A percentile compares a stretch with the other conserved stretches of the same genome.
These are phyloP conservation scores for Eremothecium cymbalariae DNA, from an alignment of 1,139 yeast genomes.

Conservation along the genomic window DNA sequence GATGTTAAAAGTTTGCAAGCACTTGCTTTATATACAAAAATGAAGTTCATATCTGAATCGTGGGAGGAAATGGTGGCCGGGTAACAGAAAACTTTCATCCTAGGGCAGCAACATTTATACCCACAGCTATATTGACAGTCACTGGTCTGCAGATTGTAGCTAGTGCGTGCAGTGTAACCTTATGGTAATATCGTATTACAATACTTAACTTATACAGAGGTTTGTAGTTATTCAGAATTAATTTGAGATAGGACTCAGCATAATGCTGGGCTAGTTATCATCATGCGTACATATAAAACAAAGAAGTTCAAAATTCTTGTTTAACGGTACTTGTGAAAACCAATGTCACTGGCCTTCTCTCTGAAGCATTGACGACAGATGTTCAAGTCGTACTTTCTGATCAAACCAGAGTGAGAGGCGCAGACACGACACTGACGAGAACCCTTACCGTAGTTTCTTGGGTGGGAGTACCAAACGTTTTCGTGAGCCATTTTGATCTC, in stretches of 20 bases:
- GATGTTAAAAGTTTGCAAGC: too few species aligned
- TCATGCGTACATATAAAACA: constrained; percentile 2
- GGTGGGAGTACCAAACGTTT: constrained; percentile 99
- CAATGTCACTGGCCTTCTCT: constrained; percentile 98
- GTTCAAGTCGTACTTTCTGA: constrained; percentile 99
- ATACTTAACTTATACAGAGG: constrained; percentile 9
- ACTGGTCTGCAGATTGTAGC: too few species aligned
- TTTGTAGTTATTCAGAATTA: not conserved
- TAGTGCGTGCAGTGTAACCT: constrained; percentile 6
- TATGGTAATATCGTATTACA: constrained; percentile 8
- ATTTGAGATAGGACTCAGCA: not conserved
- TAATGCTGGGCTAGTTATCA: not conserved
- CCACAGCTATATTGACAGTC: too few species aligned
- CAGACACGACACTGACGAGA: constrained; percentile 99
- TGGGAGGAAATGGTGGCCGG: too few species aligned
- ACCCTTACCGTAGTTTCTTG: constrained; percentile 99
- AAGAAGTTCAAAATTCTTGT: not conserved
- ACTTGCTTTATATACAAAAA: too few species aligned
- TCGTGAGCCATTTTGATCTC: constrained; percentile 92
- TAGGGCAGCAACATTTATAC: too few species aligned
- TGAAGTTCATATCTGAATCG: too few species aligned
- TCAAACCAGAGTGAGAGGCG: constrained; percentile 97
- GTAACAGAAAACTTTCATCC: too few species aligned
- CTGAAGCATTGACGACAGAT: constrained; percentile 99
- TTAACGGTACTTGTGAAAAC: constrained; percentile 81